Conservation (phyloP, 208 protist genomes). For the Crithidia acanthocephali region DNA sequence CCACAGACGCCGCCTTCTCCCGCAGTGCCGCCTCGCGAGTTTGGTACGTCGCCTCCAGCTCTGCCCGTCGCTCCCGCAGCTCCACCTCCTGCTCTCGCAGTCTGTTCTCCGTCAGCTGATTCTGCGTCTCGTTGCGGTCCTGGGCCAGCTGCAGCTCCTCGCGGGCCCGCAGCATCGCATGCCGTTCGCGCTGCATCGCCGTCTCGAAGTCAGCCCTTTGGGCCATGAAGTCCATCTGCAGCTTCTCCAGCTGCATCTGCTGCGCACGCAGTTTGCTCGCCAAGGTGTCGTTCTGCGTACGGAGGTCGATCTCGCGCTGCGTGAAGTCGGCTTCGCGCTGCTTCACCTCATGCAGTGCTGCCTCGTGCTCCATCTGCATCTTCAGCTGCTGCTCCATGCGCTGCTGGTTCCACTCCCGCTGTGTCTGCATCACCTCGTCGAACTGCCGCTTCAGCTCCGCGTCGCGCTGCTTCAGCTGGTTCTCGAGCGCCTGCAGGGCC, state of each 20-base stretch:
- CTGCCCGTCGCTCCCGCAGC: conserved; percentile 32
- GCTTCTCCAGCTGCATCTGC: conserved; percentile 52
- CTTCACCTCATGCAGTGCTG: conserved; percentile 37
- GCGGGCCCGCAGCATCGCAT: conserved; percentile 40
- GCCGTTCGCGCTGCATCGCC: conserved; percentile 39
- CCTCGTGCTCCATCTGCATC: conserved; percentile 45
- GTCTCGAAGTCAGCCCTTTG: conserved; percentile 46
- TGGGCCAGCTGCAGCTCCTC: conserved; percentile 48
- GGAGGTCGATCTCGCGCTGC: conserved; percentile 28
- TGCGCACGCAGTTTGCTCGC: conserved; percentile 35
- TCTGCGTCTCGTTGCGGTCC: conserved; percentile 33
- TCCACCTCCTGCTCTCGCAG: conserved; percentile 37
- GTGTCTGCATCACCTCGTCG: conserved; percentile 30
- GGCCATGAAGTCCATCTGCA: conserved; percentile 37
- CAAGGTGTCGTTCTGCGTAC: conserved; percentile 29
- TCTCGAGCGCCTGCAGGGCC: conserved; percentile 48
- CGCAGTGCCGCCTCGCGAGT: conserved; percentile 40
- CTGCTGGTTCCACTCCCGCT: conserved; percentile 35
- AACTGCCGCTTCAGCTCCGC: conserved; percentile 36
- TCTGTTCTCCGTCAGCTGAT: conserved; percentile 35
- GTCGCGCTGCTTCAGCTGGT: conserved; percentile 43
- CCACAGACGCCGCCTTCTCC: conserved; percentile 31
- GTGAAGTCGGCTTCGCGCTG: conserved; percentile 13
- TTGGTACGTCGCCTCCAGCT: conserved; percentile 37
- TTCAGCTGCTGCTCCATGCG: conserved; percentile 36